phyloP scores from a whole-genome alignment of 2,329 filamentous ascomycete species.

The Stemphylium lycopersici region DNA sequence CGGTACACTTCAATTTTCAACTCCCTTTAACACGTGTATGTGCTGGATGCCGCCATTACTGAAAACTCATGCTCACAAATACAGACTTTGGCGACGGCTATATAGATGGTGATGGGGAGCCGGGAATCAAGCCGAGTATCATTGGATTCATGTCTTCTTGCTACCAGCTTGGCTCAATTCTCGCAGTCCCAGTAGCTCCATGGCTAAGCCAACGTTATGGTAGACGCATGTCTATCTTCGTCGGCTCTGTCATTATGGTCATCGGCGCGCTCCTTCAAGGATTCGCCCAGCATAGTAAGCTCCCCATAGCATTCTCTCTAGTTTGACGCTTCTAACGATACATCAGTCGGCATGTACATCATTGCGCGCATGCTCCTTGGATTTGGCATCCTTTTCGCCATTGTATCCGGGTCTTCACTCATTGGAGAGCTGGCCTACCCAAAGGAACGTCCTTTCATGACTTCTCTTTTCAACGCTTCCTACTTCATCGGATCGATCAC shows the following conservation, averaged over 20 bases:
- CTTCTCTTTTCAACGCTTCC: slow-evolving; percentile 66
- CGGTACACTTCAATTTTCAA: slow-evolving; percentile 46
- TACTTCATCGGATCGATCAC: slow-evolving; percentile 61
- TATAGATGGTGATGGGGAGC: slow-evolving; percentile 21
- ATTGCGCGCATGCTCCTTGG: slow-evolving; percentile 65
- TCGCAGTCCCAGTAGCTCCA: slow-evolving; percentile 42
- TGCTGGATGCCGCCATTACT: too few relatives aligned
- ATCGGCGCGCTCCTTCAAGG: slow-evolving; percentile 66
- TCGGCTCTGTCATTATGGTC: slow-evolving; percentile 64
- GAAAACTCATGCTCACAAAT: slow-evolving; percentile 9
- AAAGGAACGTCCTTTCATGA: slow-evolving; percentile 65
- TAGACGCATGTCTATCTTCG: slow-evolving; percentile 62
- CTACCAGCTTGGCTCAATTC: slow-evolving; percentile 45
- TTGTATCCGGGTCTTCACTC: slow-evolving; percentile 63
- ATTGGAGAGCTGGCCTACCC: slow-evolving; percentile 67
- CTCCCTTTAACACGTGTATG: slow-evolving; percentile 44
- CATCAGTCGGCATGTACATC: slow-evolving; percentile 62
- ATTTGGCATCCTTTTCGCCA: slow-evolving; percentile 65
- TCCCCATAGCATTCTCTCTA: not conserved
- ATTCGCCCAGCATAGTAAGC: slow-evolving; percentile 46
- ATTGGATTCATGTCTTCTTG: slow-evolving; percentile 46
- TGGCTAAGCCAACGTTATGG: slow-evolving; percentile 54
- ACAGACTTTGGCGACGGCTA: slow-evolving; percentile 42
- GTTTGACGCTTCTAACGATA: slow-evolving; percentile 5
- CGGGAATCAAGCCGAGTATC: slow-evolving; percentile 31